Base-by-base conservation (phyloP, 495 filamentous ascomycete genomes). In the Bombardia bombarda region DNA sequence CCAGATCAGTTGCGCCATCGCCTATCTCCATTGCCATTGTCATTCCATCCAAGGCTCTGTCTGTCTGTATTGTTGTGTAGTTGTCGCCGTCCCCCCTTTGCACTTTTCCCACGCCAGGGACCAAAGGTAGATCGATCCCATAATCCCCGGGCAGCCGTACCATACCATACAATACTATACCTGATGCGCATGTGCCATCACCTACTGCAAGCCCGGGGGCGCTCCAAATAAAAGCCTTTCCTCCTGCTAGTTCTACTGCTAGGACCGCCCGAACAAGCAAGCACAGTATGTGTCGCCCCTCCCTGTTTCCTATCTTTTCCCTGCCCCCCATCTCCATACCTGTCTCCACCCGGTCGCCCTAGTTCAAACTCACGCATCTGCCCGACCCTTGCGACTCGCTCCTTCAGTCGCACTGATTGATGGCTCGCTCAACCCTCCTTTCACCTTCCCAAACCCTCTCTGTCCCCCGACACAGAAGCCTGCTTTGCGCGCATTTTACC, bases 361-460 rank as follows among this genome's bases (percentile, higher is more conserved):
- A 33, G 26, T 42, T 10, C 31, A 19, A 43, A 25, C 20, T 13
- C 23, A 23, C 41, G 33, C 25, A 42, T 18, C n/a, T 32, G 25
- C 17, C 25, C 20, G 17, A 31, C 30, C 40, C 40, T n/a, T 21
- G 14, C 43, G 32, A 43, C 49, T 42, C 43, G 33, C 30, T 18
- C 39, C 42, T 42, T 43, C 46, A 32, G 42, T 43, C 38, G 51
- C 40, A 45, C 35, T 36, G 43, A 52, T 58, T 46, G 47, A 55
- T 40, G 46, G 49, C 38, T 32, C 48, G 46, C 43, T 47, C n/a
- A n/a, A n/a, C n/a, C n/a, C n/a, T n/a, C 49, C 40, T 36, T 24
- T 46, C 43, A 40, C 38, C 42, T 42, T 38, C 38, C 26, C 47
- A 41, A 46, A 40, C 43, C 39, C 43, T 44, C 42, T 47, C 31